A percentile compares a stretch with the other conserved stretches of the same genome.
These are phyloP conservation scores for Capsella bursapastoris DNA, from an alignment of 345 rosid genomes.

Conservation along the genomic window DNA sequence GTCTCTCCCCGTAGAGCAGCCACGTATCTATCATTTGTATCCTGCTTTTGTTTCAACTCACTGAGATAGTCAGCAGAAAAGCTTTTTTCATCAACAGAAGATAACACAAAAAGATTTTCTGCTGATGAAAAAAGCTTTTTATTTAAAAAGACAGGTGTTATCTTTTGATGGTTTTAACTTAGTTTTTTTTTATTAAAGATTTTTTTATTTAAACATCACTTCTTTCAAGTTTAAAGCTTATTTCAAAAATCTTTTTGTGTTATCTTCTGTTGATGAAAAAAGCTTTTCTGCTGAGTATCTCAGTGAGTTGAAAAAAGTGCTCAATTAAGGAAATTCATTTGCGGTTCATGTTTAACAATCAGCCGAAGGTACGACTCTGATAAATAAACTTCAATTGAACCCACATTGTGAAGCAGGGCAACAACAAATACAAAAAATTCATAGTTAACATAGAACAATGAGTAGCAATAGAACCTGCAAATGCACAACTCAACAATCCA, in stretches of 20 bases:
- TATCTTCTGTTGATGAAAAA: no score
- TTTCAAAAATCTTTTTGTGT: no score
- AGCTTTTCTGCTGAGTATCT: no score
- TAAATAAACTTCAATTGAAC: background rate
- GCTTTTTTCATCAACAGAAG: constrained; percentile 33
- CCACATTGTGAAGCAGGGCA: constrained; percentile 22
- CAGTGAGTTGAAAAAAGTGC: background rate
- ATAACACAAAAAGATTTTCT: background rate
- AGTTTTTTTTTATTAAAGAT: no score
- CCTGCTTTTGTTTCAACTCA: constrained; percentile 85
- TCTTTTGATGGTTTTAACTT: no score
- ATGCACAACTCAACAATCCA: no score
- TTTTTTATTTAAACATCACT: no score
- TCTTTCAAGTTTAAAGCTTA: no score
- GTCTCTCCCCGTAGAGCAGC: constrained; percentile 93
- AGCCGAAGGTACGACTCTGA: background rate
- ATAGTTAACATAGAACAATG: no score
- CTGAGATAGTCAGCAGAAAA: constrained; percentile 71
- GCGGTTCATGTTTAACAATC: background rate
- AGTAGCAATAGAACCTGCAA: no score
- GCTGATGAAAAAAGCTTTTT: no score
- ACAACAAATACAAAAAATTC: background rate
- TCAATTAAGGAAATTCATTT: background rate
- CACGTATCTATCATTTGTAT: constrained; percentile 87
- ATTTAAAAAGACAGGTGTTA: no score